A percentile compares a stretch with the other conserved stretches of the same genome.
Conservation (phyloP, 768 basidiomycete genomes). For the Mycena vitilis region DNA sequence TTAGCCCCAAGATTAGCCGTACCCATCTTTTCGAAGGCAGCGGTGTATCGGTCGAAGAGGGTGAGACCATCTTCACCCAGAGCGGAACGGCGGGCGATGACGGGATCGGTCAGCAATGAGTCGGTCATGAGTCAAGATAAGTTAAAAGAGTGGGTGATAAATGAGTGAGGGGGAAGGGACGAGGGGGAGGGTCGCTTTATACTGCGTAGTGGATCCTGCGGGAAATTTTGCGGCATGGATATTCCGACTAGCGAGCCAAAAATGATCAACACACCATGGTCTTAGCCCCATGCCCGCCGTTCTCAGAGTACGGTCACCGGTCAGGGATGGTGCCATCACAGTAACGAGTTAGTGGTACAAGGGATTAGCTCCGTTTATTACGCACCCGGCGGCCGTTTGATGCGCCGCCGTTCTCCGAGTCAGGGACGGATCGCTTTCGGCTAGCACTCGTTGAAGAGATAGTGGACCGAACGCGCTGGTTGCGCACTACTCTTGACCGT, state of each 20-base stretch:
- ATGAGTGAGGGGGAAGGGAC: not conserved
- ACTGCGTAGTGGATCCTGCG: not conserved
- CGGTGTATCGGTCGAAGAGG: not conserved
- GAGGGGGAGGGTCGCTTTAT: not conserved
- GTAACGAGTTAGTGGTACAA: no score
- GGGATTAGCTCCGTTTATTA: conserved; percentile 17
- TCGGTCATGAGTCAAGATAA: not conserved
- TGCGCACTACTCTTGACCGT: no score
- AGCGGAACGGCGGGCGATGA: not conserved
- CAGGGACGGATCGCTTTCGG: not conserved
- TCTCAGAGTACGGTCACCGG: no score
- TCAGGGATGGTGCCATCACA: no score
- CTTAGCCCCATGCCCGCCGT: no score
- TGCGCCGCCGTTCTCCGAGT: not conserved
- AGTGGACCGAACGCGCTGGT: no score
- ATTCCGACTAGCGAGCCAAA: not conserved
- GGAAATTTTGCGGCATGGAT: not conserved
- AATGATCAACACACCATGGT: no score
- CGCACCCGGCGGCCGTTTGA: conserved; percentile 1
- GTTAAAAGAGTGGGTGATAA: not conserved
- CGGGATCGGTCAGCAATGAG: not conserved
- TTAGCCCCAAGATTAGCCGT: not conserved
- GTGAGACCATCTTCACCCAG: not conserved
- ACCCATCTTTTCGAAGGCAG: not conserved
- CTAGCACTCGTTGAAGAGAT: no score